Evolutionary conservation across 192 early-diverging fungal species (phyloP).

Genomic region (Podila epicladia): DNA sequence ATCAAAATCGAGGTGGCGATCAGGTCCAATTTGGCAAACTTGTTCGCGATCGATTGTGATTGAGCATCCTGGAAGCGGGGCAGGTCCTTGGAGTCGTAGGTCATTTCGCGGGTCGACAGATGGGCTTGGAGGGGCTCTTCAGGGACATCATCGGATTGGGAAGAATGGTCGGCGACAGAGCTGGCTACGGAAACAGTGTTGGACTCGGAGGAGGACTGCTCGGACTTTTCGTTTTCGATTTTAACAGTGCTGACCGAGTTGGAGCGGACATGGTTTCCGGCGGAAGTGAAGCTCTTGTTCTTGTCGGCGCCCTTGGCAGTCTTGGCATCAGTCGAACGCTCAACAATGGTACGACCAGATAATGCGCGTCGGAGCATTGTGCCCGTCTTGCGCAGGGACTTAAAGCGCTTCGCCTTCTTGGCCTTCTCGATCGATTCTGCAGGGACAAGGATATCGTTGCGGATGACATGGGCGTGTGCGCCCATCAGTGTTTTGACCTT

Average conservation of each 20-base stretch:
- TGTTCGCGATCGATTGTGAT: conserved; percentile 1
- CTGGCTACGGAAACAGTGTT: background rate
- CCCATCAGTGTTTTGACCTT: conserved; percentile 37
- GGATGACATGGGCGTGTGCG: conserved; percentile 45
- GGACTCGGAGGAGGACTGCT: no score
- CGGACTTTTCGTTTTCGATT: background rate
- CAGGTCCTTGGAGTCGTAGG: conserved; percentile 26
- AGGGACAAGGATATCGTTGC: conserved; percentile 46
- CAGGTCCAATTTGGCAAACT: conserved; percentile 25
- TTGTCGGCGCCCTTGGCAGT: background rate
- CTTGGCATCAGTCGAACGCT: background rate
- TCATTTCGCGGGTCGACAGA: conserved; percentile 12
- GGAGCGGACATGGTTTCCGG: background rate
- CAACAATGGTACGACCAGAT: conserved; percentile 36
- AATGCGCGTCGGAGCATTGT: conserved; percentile 30
- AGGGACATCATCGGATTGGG: background rate
- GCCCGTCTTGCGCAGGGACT: conserved; percentile 28
- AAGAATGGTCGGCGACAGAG: background rate
- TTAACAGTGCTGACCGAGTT: conserved; percentile 1
- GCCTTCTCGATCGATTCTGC: conserved; percentile 13
- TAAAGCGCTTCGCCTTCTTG: conserved; percentile 22
- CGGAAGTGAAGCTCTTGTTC: conserved; percentile 1
- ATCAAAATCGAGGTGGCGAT: conserved; percentile 15
- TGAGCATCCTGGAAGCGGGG: conserved; percentile 44
- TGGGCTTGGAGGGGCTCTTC: background rate